Base-by-base conservation (phyloP, 805 yeast species). In the Schwanniomyces vanrijiae region DNA sequence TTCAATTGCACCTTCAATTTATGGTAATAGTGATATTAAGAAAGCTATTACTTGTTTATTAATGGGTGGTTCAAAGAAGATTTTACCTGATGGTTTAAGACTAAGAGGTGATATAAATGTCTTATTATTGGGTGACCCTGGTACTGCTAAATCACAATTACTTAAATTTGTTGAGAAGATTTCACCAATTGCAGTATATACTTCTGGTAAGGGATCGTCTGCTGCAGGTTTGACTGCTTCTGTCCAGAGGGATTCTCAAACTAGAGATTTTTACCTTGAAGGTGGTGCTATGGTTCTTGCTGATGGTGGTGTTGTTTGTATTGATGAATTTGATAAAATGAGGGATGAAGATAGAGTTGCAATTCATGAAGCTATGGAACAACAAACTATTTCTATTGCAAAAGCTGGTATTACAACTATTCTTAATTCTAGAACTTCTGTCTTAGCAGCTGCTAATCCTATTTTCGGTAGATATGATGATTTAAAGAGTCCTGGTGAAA, bases 221-320 rank as follows among this genome's bases (percentile, higher is more conserved):
- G 99, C 99, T 2, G 99, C 98, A 2, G 99, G 99, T 83, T 79
- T 94, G 68, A 94, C 99, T 1, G 99, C 99, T 0, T 86, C 96
- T 14, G 98, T 94, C 16, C 99, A 92, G 71, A 80, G 97, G 64
- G 98, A 94, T 65, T 77, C 89, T 1, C 74, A 76, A 20, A 88
- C 97, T 0, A 75, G 96, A 53, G 99, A 94, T 58, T 94, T 92
- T 65, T 92, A 88, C 65, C 74, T 94, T 45, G 99, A 94, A 78
- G 99, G 99, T 50, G 99, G 99, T 69, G 99, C 99, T 7, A 91
- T 94, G 97, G 99, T 94, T n/a, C 75, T 94, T 43, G 99, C 99
- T 0, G 99, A 94, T 71, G 98, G 98, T 34, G 99, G 99, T 55
- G 97, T 94, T 43, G 97, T 92, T 41, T 94, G 98, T 78, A 94